Evolutionary conservation across 768 basidiomycete species (phyloP).

Genomic region (Xanthoconium purpureum): DNA sequence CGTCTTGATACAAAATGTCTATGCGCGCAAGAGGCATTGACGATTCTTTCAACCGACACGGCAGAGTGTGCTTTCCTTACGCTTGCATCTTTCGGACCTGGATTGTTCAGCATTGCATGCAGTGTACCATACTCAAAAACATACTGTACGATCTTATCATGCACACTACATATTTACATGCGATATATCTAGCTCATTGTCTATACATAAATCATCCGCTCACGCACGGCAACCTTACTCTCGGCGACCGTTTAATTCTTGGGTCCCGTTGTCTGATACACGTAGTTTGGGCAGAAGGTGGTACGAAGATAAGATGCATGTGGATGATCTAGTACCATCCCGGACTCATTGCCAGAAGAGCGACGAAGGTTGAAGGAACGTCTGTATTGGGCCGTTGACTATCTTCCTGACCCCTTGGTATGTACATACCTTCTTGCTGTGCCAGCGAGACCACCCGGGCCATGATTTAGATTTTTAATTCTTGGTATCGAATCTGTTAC

Average conservation of each 20-base stretch:
- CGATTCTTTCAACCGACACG: not conserved
- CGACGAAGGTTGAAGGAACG: not conserved
- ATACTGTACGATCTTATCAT: slow-evolving; percentile 20
- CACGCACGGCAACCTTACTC: not conserved
- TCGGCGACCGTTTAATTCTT: not conserved
- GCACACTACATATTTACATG: slow-evolving; percentile 3
- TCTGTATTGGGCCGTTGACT: not conserved
- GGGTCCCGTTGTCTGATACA: not conserved
- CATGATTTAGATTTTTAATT: not conserved
- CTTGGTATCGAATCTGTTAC: not conserved
- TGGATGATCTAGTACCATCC: not conserved
- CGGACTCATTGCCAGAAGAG: not conserved
- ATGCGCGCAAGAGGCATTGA: slow-evolving; percentile 41
- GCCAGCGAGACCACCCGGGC: not conserved
- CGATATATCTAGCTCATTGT: slow-evolving; percentile 1
- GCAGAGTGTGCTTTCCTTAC: not conserved
- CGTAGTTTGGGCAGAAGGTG: not conserved
- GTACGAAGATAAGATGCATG: not conserved
- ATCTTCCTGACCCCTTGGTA: not conserved
- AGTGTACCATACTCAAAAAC: slow-evolving; percentile 18
- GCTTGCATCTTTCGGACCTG: slow-evolving; percentile 1
- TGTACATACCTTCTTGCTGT: not conserved
- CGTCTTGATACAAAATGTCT: slow-evolving; percentile 57
- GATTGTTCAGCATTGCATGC: slow-evolving; percentile 15
- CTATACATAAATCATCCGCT: not conserved